A percentile compares a stretch with the other conserved stretches of the same genome.
Conservation (phyloP, 371 early-diverging fungal genomes). For the Syncephalastrum monosporum region DNA sequence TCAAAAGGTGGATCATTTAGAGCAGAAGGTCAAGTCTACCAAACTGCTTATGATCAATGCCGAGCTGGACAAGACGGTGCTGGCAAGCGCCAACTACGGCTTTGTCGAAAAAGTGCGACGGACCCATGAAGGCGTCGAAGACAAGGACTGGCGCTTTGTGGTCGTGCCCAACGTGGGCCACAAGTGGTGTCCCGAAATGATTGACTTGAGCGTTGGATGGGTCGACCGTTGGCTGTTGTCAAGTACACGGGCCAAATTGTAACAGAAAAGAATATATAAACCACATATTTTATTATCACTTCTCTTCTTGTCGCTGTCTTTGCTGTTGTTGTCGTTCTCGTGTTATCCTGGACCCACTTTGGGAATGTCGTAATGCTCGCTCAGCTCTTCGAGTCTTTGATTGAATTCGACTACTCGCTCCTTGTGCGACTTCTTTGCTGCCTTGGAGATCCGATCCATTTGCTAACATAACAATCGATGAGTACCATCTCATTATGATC, state of each 20-base stretch:
- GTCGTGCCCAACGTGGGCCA: conserved; percentile 35
- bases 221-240: conserved; percentile 34
- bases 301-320: neutral
- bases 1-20: conserved; percentile 11
- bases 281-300: neutral
- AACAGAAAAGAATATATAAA: conserved; percentile 1
- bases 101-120: conserved; percentile 20
- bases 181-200: conserved; percentile 40
- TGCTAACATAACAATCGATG: conserved; percentile 39
- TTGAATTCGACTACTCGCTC: conserved; percentile 66
- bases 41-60: conserved; percentile 41
- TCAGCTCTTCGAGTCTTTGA: conserved; percentile 60
- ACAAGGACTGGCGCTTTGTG: conserved; percentile 29
- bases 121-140: conserved; percentile 23
- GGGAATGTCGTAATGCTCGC: conserved; percentile 74
- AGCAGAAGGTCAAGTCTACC: conserved; percentile 20
- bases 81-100: conserved; percentile 20
- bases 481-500: neutral
- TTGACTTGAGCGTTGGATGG: conserved; percentile 26
- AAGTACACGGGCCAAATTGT: neutral
- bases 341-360: conserved; percentile 68
- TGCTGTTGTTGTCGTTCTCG: neutral
- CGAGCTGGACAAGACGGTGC: conserved; percentile 30
- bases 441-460: conserved; percentile 60
- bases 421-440: conserved; percentile 63